These are phyloP conservation scores for Actinomortierella ambigua DNA, from an alignment of 371 early-diverging fungal species.

Conservation along the genomic window DNA sequence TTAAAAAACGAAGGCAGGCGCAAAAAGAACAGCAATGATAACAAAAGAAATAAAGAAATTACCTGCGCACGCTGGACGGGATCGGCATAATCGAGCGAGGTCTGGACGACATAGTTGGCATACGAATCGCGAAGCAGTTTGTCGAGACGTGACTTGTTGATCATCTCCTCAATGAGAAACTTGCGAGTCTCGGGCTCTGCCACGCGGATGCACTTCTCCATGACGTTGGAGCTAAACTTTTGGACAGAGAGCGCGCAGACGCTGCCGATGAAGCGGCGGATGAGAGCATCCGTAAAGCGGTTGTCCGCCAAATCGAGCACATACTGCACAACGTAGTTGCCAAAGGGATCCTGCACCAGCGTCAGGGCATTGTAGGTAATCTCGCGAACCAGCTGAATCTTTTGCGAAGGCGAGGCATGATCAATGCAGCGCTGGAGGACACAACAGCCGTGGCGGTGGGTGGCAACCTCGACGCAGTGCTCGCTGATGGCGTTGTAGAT, in stretches of 20 bases:
- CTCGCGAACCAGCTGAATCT: constrained; percentile 76
- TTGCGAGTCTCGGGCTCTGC: constrained; percentile 73
- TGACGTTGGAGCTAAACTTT: constrained; percentile 93
- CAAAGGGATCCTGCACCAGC: constrained; percentile 94
- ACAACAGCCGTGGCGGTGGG: constrained; percentile 97
- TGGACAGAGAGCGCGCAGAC: constrained; percentile 82
- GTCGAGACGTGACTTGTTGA: constrained; percentile 69
- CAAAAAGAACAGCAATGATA: not conserved
- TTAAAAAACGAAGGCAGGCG: too few relatives aligned
- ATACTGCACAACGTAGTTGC: constrained; percentile 98
- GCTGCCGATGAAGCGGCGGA: constrained; percentile 77
- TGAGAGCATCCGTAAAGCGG: constrained; percentile 70
- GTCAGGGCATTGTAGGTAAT: constrained; percentile 79
- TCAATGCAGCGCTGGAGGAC: constrained; percentile 97
- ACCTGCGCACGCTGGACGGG: constrained; percentile 72
- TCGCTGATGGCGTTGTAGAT: constrained; percentile 87
- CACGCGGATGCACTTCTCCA: constrained; percentile 92
- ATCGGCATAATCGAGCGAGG: constrained; percentile 88
- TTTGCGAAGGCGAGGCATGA: constrained; percentile 73
- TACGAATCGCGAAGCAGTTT: constrained; percentile 84
- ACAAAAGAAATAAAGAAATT: constrained; percentile 10
- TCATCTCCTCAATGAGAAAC: constrained; percentile 73
- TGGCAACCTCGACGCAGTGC: constrained; percentile 88
- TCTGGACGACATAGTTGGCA: constrained; percentile 93
- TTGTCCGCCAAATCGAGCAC: constrained; percentile 82